Evolutionary conservation across 2,329 filamentous ascomycete genomes (phyloP), one percentile per base, ranked within the genome.

Genomic region (Hypoxylon sp.): DNA sequence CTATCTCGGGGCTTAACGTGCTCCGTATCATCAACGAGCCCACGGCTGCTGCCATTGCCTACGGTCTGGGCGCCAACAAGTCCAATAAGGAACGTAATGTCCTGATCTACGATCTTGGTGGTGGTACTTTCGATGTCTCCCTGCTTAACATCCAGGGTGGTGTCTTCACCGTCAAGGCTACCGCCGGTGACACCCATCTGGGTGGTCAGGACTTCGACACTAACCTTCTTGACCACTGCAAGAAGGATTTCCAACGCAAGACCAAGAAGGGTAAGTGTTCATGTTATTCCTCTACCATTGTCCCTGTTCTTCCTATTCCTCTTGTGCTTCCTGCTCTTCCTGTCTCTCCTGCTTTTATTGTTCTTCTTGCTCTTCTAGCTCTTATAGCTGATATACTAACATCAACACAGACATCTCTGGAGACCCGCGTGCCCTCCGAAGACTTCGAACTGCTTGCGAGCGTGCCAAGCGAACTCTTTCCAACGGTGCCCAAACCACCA

Each of bases 11-110:
- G 74, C 90, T 99, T 69, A 97, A 98, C 84, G 93, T 99, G 73
- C 94, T 99, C 81, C 94, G 95, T 88, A 98, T 99, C 85, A 98
- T 99, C 85, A 99, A 99, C 89, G 95, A 99, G 87, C 95, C 95
- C 66, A 99, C 95, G 69, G 95, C 95, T 73, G 95, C 95, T 68
- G 95, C 95, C 75, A 98, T 98, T 76, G 95, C 95, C 75, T 99
- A 99, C 82, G 95, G 95, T 88, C 91, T 99, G 67, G 94, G 94
- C 78, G 87, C 92, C 73, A 93, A 93, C 85, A 97, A 97, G 87
- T 91, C 92, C 56, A 91, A 92, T 81, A 97, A 97, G 88, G 95
- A 98, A 88, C 93, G 95, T 78, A 97, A 98, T 80, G 94, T 99
- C 77, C 88, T 99, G 73, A 98, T 99, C 86, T 99, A 98, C 87